These are phyloP conservation scores for Actinomortierella ambigua DNA, from an alignment of 371 early-diverging fungal species.

Conservation along the genomic window DNA sequence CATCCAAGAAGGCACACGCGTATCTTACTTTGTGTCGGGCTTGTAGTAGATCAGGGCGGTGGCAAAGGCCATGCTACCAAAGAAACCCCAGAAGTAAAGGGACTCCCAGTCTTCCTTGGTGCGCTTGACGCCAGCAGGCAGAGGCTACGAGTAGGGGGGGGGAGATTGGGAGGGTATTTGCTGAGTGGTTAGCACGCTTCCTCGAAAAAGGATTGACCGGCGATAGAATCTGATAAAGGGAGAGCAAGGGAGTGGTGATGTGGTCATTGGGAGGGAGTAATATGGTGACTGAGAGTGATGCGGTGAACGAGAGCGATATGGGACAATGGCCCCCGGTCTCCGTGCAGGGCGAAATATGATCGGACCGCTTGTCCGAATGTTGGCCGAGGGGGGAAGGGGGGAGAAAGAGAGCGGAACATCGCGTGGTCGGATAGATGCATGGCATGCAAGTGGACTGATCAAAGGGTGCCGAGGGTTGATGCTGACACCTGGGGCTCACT, in stretches of 20 bases:
- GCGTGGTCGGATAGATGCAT: too few relatives aligned
- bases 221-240: neutral
- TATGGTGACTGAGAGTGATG: too few relatives aligned
- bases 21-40: slow-evolving; percentile 66
- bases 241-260: neutral
- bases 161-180: neutral
- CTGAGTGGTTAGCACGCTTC: neutral
- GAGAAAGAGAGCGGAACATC: too few relatives aligned
- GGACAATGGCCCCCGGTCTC: too few relatives aligned
- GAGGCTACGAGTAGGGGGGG: too few relatives aligned
- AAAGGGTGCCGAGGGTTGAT: too few relatives aligned
- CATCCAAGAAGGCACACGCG: neutral
- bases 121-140: slow-evolving; percentile 55
- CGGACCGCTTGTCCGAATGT: too few relatives aligned
- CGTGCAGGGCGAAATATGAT: too few relatives aligned
- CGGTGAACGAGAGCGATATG: too few relatives aligned
- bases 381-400: too few relatives aligned
- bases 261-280: neutral
- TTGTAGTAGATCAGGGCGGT: slow-evolving; percentile 64
- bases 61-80: slow-evolving; percentile 58
- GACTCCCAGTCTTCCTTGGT: slow-evolving; percentile 76
- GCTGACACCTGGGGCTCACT: too few relatives aligned
- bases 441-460: too few relatives aligned
- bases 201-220: neutral
- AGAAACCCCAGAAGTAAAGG: slow-evolving; percentile 62